Base-by-base conservation (phyloP, 2,329 filamentous ascomycete genomes). In the Neonectria ditissima region DNA sequence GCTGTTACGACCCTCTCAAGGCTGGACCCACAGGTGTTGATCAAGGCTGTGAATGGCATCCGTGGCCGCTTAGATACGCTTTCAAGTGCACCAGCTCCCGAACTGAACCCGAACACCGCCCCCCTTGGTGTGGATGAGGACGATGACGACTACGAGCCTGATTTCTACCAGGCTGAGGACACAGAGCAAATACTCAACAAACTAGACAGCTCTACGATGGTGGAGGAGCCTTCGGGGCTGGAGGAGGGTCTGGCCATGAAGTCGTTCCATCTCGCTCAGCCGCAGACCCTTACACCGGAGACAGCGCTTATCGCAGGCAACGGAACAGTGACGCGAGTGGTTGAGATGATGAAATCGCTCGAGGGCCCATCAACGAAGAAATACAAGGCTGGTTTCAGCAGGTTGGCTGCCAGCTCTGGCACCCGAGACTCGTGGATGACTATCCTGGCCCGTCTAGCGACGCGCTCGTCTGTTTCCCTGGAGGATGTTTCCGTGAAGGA, bases 351-450 rank as follows among this genome's bases (percentile, higher is more conserved):
- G 74, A 87, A 87, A 63, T 86, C 88, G 7, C 83, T 94, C 4
- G 92, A 96, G 59, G 90, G 93, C 52, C 82, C 87, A 1, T 78
- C 85, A 1, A 77, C 83, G 64, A 86, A 87, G 81, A 88, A 88
- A 76, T 82, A 84, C 73, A 89, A 90, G 79, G 82, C 87, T 65
- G 95, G 96, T 1, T 91, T 98, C 76, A 92, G 92, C 73, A 87
- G 94, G 52, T 83, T 97, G 39, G 94, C 95, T 1, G 93, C 92
- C 24, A 95, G 90, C 74, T 91, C 90, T 2, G 93, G 94, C 71
- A 93, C 95, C 72, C 87, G 91, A 66, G 94, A 97, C 67, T 92
- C 94, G 0, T 98, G 95, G 94, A 87, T 97, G 69, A 96, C 93
- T 0, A 88, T 98, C 20, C 85, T 98, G 60, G 91, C 92, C 43